phyloP scores from a whole-genome alignment of 345 rosid genomes.

The Limnanthes douglasii region DNA sequence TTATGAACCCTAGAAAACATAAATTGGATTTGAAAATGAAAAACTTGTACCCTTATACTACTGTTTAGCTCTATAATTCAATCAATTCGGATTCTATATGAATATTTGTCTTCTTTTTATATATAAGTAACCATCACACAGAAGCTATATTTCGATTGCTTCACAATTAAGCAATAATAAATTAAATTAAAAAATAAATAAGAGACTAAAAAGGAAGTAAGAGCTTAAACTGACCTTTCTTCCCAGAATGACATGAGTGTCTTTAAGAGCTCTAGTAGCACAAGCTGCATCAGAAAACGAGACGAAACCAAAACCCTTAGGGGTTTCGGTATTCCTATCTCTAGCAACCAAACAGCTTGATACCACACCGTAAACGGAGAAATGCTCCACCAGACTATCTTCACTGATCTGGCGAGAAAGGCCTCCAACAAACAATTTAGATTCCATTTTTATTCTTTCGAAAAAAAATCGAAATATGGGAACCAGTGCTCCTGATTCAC shows the following conservation, averaged over 20 bases:
- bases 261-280: slow-evolving; percentile 42
- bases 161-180: background rate
- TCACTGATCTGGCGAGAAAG: slow-evolving; percentile 47
- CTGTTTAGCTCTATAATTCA: no score
- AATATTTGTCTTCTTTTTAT: no score
- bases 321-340: slow-evolving; percentile 22
- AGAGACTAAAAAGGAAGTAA: background rate
- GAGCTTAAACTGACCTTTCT: slow-evolving; percentile 38
- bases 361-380: slow-evolving; percentile 55
- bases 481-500: no score
- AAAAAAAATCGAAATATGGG: no score
- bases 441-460: slow-evolving; percentile 43
- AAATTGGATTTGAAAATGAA: background rate
- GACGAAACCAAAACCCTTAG: slow-evolving; percentile 73
- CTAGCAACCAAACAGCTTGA: slow-evolving; percentile 30
- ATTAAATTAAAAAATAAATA: background rate
- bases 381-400: slow-evolving; percentile 34
- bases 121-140: no score
- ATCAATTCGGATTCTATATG: slow-evolving; percentile 2
- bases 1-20: background rate
- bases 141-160: no score
- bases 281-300: slow-evolving; percentile 31
- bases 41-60: no score
- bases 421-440: slow-evolving; percentile 62
- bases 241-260: slow-evolving; percentile 47